Evolutionary conservation across 257 asterid species (phyloP).

Genomic region (Ilex asprella): DNA sequence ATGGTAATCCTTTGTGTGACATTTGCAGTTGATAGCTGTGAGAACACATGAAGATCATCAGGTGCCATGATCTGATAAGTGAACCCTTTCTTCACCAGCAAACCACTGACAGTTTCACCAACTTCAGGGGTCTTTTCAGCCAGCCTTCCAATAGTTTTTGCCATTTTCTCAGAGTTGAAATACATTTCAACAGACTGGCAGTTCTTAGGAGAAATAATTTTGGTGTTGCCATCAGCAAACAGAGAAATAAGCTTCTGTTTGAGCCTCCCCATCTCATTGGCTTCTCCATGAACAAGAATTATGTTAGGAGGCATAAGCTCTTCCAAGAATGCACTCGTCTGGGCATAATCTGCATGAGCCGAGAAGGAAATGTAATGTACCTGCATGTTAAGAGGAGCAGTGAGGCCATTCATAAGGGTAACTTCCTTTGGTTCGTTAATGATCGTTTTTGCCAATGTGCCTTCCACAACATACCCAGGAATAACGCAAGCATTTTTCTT

Average conservation of each 20-base stretch:
- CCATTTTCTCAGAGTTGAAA: conserved; percentile 90
- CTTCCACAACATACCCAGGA: conserved; percentile 88
- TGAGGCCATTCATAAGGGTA: conserved; percentile 77
- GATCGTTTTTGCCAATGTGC: conserved; percentile 81
- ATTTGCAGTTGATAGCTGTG: conserved; percentile 87
- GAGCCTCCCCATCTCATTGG: conserved; percentile 90
- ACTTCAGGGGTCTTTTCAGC: conserved; percentile 66
- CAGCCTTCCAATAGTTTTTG: conserved; percentile 76
- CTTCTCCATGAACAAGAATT: conserved; percentile 86
- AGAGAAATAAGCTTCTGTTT: conserved; percentile 75
- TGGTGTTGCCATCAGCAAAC: conserved; percentile 81
- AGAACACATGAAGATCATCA: conserved; percentile 85
- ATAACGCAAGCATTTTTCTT: conserved; percentile 78
- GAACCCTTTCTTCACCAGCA: conserved; percentile 92
- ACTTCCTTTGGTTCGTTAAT: conserved; percentile 92
- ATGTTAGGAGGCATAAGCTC: conserved; percentile 98
- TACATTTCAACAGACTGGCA: conserved; percentile 90
- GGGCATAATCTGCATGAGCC: conserved; percentile 93
- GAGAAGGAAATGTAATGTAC: conserved; percentile 94
- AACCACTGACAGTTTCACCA: conserved; percentile 78
- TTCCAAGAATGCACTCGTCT: conserved; percentile 83
- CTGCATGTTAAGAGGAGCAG: conserved; percentile 82
- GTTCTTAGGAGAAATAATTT: conserved; percentile 83
- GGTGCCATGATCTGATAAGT: conserved; percentile 97
- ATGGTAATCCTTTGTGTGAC: conserved; percentile 77